Conservation (phyloP, 345 rosid species). For the Lepidium africanum region DNA sequence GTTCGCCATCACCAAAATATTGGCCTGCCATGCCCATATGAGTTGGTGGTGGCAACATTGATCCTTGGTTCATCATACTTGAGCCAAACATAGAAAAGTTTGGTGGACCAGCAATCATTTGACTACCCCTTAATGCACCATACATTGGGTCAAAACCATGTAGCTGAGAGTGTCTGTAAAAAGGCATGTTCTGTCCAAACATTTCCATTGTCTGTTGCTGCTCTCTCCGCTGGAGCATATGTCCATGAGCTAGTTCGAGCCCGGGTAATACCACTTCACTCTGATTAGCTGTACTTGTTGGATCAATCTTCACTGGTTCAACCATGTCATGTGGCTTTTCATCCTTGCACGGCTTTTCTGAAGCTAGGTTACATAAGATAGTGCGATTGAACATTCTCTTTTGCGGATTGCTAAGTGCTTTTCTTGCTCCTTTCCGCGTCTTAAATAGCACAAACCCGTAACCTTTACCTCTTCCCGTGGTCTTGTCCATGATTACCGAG, state of each 20-base stretch:
- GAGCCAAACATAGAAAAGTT: slow-evolving; percentile 5
- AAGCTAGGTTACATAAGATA: slow-evolving; percentile 26
- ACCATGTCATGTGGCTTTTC: not conserved
- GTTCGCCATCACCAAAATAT: not conserved
- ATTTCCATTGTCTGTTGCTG: not conserved
- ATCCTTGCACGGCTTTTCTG: not conserved
- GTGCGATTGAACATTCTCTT: slow-evolving; percentile 19
- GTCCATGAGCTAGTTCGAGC: not conserved
- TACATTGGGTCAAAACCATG: not conserved
- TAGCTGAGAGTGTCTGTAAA: not conserved
- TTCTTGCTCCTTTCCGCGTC: slow-evolving; percentile 5
- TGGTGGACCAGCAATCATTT: not conserved
- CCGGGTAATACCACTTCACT: not conserved
- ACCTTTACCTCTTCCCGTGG: slow-evolving; percentile 11
- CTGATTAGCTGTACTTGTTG: not conserved
- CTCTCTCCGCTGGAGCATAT: not conserved
- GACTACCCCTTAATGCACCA: not conserved
- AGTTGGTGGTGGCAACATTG: not conserved
- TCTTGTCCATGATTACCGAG: slow-evolving; percentile 20
- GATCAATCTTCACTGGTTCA: slow-evolving; percentile 2
- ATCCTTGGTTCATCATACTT: not conserved
- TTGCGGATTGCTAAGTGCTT: slow-evolving; percentile 24
- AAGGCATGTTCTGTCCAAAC: slow-evolving; percentile 7
- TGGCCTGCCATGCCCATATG: not conserved
- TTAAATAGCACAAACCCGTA: slow-evolving; percentile 26